Conservation (phyloP, 108 stramenopile species). For the Cyclotella distinguenda region DNA sequence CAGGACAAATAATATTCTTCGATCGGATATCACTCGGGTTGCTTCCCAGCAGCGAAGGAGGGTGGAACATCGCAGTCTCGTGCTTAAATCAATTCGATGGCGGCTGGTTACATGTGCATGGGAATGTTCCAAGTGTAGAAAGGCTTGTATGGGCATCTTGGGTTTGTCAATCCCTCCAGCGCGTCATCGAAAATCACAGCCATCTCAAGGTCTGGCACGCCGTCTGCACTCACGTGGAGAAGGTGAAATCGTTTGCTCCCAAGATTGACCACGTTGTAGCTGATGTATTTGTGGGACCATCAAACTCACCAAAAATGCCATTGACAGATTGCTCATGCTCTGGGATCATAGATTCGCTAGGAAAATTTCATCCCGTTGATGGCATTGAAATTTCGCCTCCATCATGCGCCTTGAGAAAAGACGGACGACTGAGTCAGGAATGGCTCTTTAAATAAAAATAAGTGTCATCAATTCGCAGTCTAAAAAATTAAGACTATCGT, state of each 20-base stretch:
- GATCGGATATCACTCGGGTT: constrained; percentile 93
- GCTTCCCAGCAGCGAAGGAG: constrained; percentile 90
- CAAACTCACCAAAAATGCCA: constrained; percentile 11
- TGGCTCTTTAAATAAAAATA: constrained; percentile 39
- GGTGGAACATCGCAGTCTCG: constrained; percentile 81
- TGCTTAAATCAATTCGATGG: constrained; percentile 58
- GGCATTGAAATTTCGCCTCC: constrained; percentile 34
- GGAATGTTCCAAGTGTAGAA: constrained; percentile 76
- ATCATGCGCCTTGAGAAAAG: constrained; percentile 66
- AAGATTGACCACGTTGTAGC: constrained; percentile 84
- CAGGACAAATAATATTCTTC: constrained; percentile 44
- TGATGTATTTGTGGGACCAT: constrained; percentile 78
- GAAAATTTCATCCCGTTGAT: constrained; percentile 24
- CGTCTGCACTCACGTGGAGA: constrained; percentile 71
- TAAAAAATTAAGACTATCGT: too few relatives aligned
- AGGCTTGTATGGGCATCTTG: constrained; percentile 65
- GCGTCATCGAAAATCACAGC: constrained; percentile 15
- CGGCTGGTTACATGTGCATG: constrained; percentile 94
- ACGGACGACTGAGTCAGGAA: constrained; percentile 65
- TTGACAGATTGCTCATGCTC: neutral
- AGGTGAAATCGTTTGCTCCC: constrained; percentile 93
- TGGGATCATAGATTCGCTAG: constrained; percentile 33
- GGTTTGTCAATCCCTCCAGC: constrained; percentile 49
- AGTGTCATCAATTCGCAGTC: neutral
- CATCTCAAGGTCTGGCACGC: constrained; percentile 58